phyloP scores from a whole-genome alignment of 129 eudicot species.

The Mikania micrantha region DNA sequence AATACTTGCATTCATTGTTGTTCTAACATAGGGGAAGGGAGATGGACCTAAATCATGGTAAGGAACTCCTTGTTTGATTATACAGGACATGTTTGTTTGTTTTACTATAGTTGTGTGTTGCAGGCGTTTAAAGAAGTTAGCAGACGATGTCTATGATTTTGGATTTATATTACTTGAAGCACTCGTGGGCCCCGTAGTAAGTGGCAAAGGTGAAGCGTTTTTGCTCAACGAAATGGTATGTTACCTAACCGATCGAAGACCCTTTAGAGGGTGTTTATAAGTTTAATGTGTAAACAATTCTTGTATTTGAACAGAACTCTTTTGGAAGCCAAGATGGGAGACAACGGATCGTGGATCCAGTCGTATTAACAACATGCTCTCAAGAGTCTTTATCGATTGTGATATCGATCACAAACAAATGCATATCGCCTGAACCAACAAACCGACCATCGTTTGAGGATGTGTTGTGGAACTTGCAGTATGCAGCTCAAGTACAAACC shows the following conservation, averaged over 20 bases:
- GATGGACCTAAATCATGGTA: constrained; percentile 63
- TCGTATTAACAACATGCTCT: constrained; percentile 70
- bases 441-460: constrained; percentile 80
- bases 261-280: background rate
- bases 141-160: constrained; percentile 73
- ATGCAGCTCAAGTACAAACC: constrained; percentile 93
- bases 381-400: constrained; percentile 81
- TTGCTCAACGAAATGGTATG: constrained; percentile 85
- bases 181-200: constrained; percentile 65
- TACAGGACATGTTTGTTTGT: too few species aligned
- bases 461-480: constrained; percentile 91
- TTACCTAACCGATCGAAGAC: background rate
- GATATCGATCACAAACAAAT: constrained; percentile 81
- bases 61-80: background rate
- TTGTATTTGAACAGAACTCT: constrained; percentile 43
- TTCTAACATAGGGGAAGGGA: constrained; percentile 52
- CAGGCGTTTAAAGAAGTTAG: constrained; percentile 57
- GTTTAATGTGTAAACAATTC: background rate
- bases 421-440: constrained; percentile 63
- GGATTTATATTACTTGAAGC: constrained; percentile 81
- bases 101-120: constrained; percentile 11
- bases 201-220: constrained; percentile 69
- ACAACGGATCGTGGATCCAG: constrained; percentile 68
- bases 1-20: constrained; percentile 13
- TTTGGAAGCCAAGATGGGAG: constrained; percentile 90